phyloP scores from a whole-genome alignment of 2,329 filamentous ascomycete species.

The Lithohypha guttulata region DNA sequence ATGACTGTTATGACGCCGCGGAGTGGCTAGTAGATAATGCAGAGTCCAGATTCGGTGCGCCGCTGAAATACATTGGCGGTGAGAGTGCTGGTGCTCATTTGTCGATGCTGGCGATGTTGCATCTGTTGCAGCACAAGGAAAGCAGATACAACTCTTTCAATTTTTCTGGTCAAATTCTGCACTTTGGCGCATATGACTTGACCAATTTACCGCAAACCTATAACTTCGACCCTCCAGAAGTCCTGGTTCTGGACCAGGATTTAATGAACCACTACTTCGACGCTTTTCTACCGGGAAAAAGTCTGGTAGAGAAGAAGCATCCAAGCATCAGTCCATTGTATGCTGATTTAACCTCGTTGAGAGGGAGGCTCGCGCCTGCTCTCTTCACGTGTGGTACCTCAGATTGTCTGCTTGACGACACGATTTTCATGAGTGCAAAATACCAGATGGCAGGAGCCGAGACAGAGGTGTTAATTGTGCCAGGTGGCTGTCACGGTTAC shows the following conservation, averaged over 20 bases:
- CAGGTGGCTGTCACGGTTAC: slow-evolving; percentile 44
- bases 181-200: slow-evolving; percentile 44
- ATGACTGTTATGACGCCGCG: slow-evolving; percentile 49
- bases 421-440: slow-evolving; percentile 43
- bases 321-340: slow-evolving; percentile 42
- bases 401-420: slow-evolving; percentile 44
- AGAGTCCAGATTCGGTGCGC: slow-evolving; percentile 31
- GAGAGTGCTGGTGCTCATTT: slow-evolving; percentile 44
- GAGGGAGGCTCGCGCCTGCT: slow-evolving; percentile 37
- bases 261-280: slow-evolving; percentile 38
- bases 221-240: slow-evolving; percentile 28
- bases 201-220: slow-evolving; percentile 33
- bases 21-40: slow-evolving; percentile 43
- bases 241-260: slow-evolving; percentile 36
- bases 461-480: slow-evolving; percentile 42
- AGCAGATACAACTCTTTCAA: slow-evolving; percentile 27
- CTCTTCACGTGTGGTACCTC: slow-evolving; percentile 46
- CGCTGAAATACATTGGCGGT: slow-evolving; percentile 37
- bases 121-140: slow-evolving; percentile 32
- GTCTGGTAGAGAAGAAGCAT: slow-evolving; percentile 32
- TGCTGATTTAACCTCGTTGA: slow-evolving; percentile 31
- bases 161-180: slow-evolving; percentile 41
- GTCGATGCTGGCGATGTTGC: slow-evolving; percentile 36
- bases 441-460: slow-evolving; percentile 43
- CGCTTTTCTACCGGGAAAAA: slow-evolving; percentile 37